Evolutionary conservation across 768 basidiomycete species (phyloP), one percentile per base, ranked within the genome.

Genomic region (Leccinum disarticulatum): DNA sequence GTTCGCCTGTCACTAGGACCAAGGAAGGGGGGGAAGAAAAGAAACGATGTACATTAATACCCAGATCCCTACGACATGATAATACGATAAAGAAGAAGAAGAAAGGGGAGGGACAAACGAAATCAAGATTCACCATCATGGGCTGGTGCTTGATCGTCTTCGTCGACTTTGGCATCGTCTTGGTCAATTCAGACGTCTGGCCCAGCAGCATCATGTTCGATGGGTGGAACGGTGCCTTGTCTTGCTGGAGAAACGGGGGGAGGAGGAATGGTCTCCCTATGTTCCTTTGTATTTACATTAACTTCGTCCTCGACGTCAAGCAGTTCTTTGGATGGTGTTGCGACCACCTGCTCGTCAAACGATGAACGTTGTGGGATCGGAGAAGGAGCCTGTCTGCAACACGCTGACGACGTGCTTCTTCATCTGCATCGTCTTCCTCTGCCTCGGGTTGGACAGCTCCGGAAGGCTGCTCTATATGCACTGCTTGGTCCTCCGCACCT

Each of bases 391-490:
- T 77, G 60, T 84, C 87, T 27, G 87, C 82, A 22, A 90, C 81
- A 54, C 83, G 83, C 61, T 79, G 80, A 46, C 80, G 79, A 36
- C 83, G 80, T 2, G 79, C 74, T 61, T 76, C 81, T 61, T 85
- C 85, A 17, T 83, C 83, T 47, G 79, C 74, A 59, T 76, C 81
- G 61, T 85, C 85, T 15, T 82, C 83, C 43, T 83, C 83, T 28
- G 74, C 74, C 27, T 73, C 70, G 22, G 6, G 58, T 43, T 68
- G 55, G 31, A 22, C 46, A 30, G 3, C 46, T 22, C 58, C 52
- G 3, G 10, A 35, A 36, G 49, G 52, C 6, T 55, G 49, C n/a
- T 60, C 68, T 17, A 14, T 52, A 30, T 46, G 25, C 2, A 36
- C 46, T 11, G 49, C 36, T 11, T 57, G 62, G 9, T 63, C 60